Percentiles rank a stretch among this genome's conserved stretches.
These are phyloP conservation scores for Gamsiella multidivaricata DNA, from an alignment of 192 early-diverging fungal genomes.

Conservation along the genomic window DNA sequence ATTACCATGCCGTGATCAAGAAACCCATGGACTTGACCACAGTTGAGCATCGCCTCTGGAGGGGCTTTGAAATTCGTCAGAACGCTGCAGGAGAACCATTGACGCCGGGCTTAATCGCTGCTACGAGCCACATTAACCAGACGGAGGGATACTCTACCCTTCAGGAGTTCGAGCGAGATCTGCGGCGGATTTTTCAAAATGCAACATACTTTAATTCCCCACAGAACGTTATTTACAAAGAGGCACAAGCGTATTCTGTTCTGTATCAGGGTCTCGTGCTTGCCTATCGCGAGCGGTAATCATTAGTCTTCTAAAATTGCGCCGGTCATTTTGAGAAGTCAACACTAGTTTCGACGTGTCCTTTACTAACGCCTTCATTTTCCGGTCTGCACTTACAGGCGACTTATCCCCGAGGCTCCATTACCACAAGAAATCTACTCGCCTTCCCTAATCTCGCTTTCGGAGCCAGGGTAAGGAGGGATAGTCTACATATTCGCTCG, in stretches of 20 bases:
- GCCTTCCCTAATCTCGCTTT: conserved; percentile 3
- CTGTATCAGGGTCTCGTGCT: conserved; percentile 4
- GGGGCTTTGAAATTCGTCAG: conserved; percentile 6
- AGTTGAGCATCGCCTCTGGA: conserved; percentile 62
- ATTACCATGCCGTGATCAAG: conserved; percentile 59
- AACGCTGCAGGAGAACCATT: background rate
- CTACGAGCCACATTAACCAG: background rate
- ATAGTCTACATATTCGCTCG: background rate
- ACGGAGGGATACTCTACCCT: conserved; percentile 51
- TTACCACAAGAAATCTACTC: conserved; percentile 34
- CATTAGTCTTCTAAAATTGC: background rate
- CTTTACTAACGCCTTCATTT: background rate
- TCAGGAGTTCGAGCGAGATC: conserved; percentile 56
- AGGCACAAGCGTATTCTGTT: conserved; percentile 5
- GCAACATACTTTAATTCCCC: conserved; percentile 38
- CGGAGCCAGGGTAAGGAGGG: conserved; percentile 30
- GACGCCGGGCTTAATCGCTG: background rate
- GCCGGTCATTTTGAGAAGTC: background rate
- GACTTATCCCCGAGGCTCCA: background rate
- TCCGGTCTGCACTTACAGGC: background rate
- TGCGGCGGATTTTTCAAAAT: conserved; percentile 60
- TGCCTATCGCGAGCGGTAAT: conserved; percentile 25
- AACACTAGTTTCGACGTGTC: background rate
- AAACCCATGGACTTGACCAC: conserved; percentile 59
- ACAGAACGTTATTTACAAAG: conserved; percentile 14